Evolutionary conservation across 2,329 filamentous ascomycete genomes (phyloP), one percentile per base, ranked within the genome.

Genomic region (Aspergillus sp.): DNA sequence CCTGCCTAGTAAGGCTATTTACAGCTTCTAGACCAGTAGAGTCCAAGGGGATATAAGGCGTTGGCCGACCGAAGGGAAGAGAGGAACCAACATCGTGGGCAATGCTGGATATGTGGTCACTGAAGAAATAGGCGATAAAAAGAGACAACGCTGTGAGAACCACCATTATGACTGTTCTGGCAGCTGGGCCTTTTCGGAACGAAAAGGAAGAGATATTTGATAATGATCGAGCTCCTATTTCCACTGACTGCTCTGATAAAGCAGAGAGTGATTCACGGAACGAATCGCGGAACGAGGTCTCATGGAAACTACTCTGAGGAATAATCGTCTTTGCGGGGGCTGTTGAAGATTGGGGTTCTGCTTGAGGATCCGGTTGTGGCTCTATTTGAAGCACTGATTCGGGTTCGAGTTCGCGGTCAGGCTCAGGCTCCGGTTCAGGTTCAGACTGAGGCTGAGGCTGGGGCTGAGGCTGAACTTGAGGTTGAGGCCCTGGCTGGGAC

Each of bases 271-370:
- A 19, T 29, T 44, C 32, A 11, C 29, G 27, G 8, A 8, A 11
- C 35, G 29, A 10, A 10, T 39, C 44, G n/a, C 27, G 39, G 9
- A 38, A 44, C 27, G 48, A 42, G n/a, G 41, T 10, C 26, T 45
- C 43, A 6, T 44, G 48, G 9, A 42, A 34, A 33, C 48, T 43
- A 6, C 33, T 34, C 29, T 46, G 42, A 8, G 58, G 53, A 35
- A 63, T 58, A 7, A 58, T 52, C n/a, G 59, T 60, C 37, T 49
- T 52, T 13, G 47, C 49, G 5, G 56, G 53, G 2, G 53, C 53
- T 9, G 53, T 53, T 32, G 48, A 51, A 10, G 45, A 27, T 27
- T 37, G 30, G 10, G 37, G 36, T 31, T 33, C 31, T 2, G 37
- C 39, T 19, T 43, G 8, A 3, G 27, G 33, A 8, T 38, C 27